Evolutionary conservation across 352 stramenopile genomes (phyloP).

Genomic region (Pythium monospermum): DNA sequence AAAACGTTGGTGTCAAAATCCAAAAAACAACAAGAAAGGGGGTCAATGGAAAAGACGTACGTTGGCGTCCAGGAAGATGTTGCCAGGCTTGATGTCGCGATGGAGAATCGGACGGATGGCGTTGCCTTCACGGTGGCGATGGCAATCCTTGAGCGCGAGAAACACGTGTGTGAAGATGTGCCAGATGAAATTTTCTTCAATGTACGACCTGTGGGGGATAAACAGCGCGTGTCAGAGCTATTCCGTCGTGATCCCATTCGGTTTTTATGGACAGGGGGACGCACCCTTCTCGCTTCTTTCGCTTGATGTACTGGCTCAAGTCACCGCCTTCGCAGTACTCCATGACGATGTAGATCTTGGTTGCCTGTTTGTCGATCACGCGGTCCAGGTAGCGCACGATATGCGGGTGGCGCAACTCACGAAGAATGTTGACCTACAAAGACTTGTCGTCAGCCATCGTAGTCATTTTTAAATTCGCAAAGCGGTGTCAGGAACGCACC

Average conservation of each 20-base stretch:
- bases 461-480: no score
- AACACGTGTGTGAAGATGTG: slow-evolving; percentile 92
- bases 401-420: slow-evolving; percentile 89
- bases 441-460: neutral
- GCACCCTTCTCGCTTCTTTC: slow-evolving; percentile 85
- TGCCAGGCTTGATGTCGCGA: slow-evolving; percentile 90
- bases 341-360: slow-evolving; percentile 95
- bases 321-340: slow-evolving; percentile 91
- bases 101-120: slow-evolving; percentile 81
- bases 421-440: slow-evolving; percentile 90
- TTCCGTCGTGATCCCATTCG: no score
- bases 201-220: slow-evolving; percentile 54
- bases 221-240: neutral
- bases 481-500: slow-evolving; percentile 36
- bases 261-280: slow-evolving; percentile 9
- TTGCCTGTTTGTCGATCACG: slow-evolving; percentile 90
- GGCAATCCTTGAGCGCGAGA: slow-evolving; percentile 88
- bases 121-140: slow-evolving; percentile 83
- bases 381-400: slow-evolving; percentile 93
- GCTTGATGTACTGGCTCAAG: slow-evolving; percentile 88
- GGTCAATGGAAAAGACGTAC: slow-evolving; percentile 28
- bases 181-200: slow-evolving; percentile 93
- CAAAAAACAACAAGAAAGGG: neutral
- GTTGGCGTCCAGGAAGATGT: slow-evolving; percentile 90
- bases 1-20: neutral